Conservation (phyloP, 805 yeast genomes). For the Nakazawaea pomicola region DNA sequence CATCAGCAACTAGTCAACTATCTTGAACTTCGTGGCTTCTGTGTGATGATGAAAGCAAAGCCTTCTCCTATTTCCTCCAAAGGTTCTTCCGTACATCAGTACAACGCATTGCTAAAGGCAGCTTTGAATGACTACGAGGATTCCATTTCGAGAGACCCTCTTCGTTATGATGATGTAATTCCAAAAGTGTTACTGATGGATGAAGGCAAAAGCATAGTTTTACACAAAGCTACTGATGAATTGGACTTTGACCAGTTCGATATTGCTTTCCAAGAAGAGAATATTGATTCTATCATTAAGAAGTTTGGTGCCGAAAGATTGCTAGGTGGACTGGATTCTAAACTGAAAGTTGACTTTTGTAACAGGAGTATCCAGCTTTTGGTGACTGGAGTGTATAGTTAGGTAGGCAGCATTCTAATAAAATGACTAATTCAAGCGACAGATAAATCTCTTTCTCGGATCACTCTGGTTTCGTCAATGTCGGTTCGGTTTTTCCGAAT, state of each 20-base stretch:
- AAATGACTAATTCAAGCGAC: no score
- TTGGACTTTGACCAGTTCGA: background rate
- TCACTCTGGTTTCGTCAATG: no score
- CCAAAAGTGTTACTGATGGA: conserved; percentile 4
- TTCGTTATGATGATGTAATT: background rate
- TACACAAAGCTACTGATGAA: background rate
- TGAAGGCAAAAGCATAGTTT: background rate
- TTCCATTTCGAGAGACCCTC: background rate
- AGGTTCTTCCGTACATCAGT: background rate
- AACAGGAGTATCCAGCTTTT: no score
- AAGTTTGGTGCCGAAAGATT: conserved; percentile 2
- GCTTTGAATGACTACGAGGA: conserved; percentile 1
- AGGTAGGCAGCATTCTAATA: no score
- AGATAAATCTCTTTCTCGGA: no score
- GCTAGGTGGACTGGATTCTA: no score
- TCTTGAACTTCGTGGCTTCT: conserved; percentile 1
- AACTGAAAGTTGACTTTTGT: no score
- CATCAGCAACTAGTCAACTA: conserved; percentile 6
- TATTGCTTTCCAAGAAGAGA: background rate
- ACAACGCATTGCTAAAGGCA: background rate
- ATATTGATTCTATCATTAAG: conserved; percentile 1
- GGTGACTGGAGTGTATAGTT: no score
- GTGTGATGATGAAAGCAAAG: conserved; percentile 1
- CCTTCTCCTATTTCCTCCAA: background rate
- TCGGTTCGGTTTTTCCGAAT: no score